Conservation (phyloP, 2,329 filamentous ascomycete species). For the Aspergillus sp. region DNA sequence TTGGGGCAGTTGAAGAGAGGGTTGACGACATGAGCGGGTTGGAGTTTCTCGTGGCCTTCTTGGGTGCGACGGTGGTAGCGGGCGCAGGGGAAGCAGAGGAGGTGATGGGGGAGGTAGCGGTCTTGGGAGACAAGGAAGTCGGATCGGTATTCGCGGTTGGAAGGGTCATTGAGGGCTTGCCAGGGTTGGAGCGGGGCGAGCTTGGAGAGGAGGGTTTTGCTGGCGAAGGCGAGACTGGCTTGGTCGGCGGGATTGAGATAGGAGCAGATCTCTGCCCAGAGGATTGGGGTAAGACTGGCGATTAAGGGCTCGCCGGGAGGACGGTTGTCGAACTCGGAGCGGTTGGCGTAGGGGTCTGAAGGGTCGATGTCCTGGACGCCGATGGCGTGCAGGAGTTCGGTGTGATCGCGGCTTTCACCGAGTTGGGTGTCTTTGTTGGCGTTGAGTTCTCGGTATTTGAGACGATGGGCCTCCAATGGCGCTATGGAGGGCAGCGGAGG, state of each 20-base stretch:
- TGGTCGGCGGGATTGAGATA: conserved; percentile 50
- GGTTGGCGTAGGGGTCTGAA: conserved; percentile 15
- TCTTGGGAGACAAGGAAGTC: conserved; percentile 58
- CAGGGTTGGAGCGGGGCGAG: conserved; percentile 48
- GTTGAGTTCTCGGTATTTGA: conserved; percentile 34
- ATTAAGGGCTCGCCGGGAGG: conserved; percentile 46
- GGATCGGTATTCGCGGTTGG: conserved; percentile 50
- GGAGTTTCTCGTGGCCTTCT: conserved; percentile 56
- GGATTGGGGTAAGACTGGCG: conserved; percentile 45
- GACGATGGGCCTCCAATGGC: conserved; percentile 37
- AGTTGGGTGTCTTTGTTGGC: conserved; percentile 36
- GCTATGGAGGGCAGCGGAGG: conserved; percentile 36
- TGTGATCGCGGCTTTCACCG: conserved; percentile 42
- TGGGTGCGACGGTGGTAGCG: conserved; percentile 58
- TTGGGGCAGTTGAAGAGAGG: conserved; percentile 61
- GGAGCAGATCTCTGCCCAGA: conserved; percentile 51
- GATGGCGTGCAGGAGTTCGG: conserved; percentile 38
- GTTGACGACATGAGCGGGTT: conserved; percentile 56
- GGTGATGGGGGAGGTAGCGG: conserved; percentile 54
- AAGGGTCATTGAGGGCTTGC: conserved; percentile 41
- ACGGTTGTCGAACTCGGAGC: conserved; percentile 25
- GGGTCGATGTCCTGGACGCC: conserved; percentile 36
- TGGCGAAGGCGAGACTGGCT: conserved; percentile 54
- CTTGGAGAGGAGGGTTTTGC: conserved; percentile 46
- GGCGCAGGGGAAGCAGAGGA: conserved; percentile 62